These are phyloP conservation scores for Cercospora zeina DNA, from an alignment of 2,329 filamentous ascomycete species.

Conservation along the genomic window DNA sequence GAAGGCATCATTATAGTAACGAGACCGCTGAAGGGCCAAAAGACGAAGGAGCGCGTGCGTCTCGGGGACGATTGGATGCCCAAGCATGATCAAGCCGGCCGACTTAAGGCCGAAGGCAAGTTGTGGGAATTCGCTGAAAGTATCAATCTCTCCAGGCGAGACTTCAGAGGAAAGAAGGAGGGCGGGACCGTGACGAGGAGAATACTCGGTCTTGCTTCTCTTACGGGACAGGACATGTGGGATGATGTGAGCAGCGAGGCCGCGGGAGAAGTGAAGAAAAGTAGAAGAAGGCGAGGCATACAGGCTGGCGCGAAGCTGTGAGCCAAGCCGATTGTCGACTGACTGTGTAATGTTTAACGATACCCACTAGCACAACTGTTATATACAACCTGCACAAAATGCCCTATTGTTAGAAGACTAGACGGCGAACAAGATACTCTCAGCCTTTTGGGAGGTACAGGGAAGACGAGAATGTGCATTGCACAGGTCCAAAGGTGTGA, in stretches of 20 bases:
- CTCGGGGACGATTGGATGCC: constrained; percentile 61
- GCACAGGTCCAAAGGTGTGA: too few species aligned
- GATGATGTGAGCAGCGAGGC: constrained; percentile 43
- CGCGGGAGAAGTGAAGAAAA: constrained; percentile 35
- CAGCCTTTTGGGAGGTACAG: too few species aligned
- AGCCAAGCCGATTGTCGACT: not conserved
- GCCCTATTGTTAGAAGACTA: not conserved
- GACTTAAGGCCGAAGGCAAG: constrained; percentile 68
- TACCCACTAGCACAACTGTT: not conserved
- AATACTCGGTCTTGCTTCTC: constrained; percentile 74
- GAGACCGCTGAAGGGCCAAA: constrained; percentile 54
- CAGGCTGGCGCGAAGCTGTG: constrained; percentile 30
- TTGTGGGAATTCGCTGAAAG: constrained; percentile 91
- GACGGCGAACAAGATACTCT: not conserved
- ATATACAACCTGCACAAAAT: not conserved
- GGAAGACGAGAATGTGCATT: too few species aligned
- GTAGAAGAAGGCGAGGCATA: constrained; percentile 40
- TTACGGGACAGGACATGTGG: constrained; percentile 70
- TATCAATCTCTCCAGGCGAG: constrained; percentile 77
- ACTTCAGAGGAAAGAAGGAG: constrained; percentile 85
- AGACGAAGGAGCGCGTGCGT: constrained; percentile 63
- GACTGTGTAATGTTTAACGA: not conserved
- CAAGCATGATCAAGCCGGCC: constrained; percentile 61
- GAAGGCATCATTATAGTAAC: constrained; percentile 81
- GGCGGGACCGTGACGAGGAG: constrained; percentile 82